These are phyloP conservation scores for Coniosporium tulheliwenetii DNA, from an alignment of 2,329 filamentous ascomycete species.

Conservation along the genomic window DNA sequence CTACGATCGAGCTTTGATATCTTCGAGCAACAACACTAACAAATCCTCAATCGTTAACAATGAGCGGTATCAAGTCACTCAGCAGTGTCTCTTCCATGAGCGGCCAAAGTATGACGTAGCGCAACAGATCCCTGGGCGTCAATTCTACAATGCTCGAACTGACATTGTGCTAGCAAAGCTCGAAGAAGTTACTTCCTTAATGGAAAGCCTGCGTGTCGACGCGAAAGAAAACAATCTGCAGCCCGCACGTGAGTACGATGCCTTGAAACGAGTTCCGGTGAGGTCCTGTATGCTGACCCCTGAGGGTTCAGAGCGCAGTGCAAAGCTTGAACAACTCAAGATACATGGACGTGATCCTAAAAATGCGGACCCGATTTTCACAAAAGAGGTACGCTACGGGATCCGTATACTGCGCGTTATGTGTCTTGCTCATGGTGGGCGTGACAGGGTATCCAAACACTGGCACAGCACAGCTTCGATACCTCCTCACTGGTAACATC, in stretches of 20 bases:
- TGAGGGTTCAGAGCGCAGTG: constrained; percentile 40
- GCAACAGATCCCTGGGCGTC: not conserved
- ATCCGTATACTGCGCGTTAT: not conserved
- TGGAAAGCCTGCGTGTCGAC: constrained; percentile 47
- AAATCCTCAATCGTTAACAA: not conserved
- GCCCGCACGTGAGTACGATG: constrained; percentile 37
- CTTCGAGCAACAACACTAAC: not conserved
- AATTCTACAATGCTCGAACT: constrained; percentile 5
- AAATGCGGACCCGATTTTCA: constrained; percentile 70
- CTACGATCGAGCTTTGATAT: not conserved
- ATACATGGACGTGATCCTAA: constrained; percentile 57
- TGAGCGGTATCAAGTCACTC: not conserved
- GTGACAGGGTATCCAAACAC: constrained; percentile 53
- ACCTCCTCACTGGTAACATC: constrained; percentile 46
- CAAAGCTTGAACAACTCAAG: constrained; percentile 50
- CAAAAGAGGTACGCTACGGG: constrained; percentile 43
- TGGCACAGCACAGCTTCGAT: constrained; percentile 60
- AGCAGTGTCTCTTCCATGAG: not conserved
- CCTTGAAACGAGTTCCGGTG: not conserved
- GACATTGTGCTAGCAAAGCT: constrained; percentile 41
- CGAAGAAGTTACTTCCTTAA: constrained; percentile 47
- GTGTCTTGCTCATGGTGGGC: not conserved
- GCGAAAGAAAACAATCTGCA: constrained; percentile 40
- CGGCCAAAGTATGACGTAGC: no score
- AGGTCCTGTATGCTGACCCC: not conserved